phyloP scores from a whole-genome alignment of 2,329 filamentous ascomycete genomes.

The Phialemoniopsis sp. region DNA sequence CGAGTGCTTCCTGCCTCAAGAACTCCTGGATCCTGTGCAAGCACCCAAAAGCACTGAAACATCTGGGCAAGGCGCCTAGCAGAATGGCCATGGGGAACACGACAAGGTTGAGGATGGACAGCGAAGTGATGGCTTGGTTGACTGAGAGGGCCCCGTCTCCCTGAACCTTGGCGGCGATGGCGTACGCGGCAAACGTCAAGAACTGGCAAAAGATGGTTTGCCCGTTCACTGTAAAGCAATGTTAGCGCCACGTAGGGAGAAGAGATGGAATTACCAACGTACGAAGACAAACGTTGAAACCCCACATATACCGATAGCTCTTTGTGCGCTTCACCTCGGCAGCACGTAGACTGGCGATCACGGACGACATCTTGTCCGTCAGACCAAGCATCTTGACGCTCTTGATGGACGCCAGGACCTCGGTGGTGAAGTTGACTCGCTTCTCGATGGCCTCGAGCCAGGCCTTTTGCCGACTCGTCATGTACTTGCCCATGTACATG shows the following conservation, averaged over 20 bases:
- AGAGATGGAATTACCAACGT: neutral
- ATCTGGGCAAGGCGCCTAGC: slow-evolving; percentile 14
- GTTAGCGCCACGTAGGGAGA: no score
- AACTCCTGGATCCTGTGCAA: slow-evolving; percentile 19
- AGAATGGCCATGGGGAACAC: slow-evolving; percentile 13
- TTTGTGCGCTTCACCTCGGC: slow-evolving; percentile 14
- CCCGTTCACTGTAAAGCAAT: neutral
- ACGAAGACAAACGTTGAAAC: slow-evolving; percentile 6
- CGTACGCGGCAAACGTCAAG: slow-evolving; percentile 2
- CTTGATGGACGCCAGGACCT: slow-evolving; percentile 44
- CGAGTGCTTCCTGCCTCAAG: no score
- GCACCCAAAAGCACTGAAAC: slow-evolving; percentile 11
- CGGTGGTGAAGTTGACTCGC: slow-evolving; percentile 41
- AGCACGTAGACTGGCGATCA: slow-evolving; percentile 12
- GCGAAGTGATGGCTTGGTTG: slow-evolving; percentile 7
- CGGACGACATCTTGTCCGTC: slow-evolving; percentile 26
- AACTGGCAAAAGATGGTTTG: slow-evolving; percentile 11
- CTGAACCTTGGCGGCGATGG: slow-evolving; percentile 6
- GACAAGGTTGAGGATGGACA: slow-evolving; percentile 15
- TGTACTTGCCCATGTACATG: no score
- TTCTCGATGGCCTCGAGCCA: slow-evolving; percentile 47
- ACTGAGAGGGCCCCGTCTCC: slow-evolving; percentile 5
- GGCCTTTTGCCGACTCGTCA: slow-evolving; percentile 22
- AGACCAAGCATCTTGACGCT: slow-evolving; percentile 46
- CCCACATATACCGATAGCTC: slow-evolving; percentile 10